These are phyloP conservation scores for Aspergillus pseudoglaucus DNA, from an alignment of 2,329 filamentous ascomycete species.

Conservation along the genomic window DNA sequence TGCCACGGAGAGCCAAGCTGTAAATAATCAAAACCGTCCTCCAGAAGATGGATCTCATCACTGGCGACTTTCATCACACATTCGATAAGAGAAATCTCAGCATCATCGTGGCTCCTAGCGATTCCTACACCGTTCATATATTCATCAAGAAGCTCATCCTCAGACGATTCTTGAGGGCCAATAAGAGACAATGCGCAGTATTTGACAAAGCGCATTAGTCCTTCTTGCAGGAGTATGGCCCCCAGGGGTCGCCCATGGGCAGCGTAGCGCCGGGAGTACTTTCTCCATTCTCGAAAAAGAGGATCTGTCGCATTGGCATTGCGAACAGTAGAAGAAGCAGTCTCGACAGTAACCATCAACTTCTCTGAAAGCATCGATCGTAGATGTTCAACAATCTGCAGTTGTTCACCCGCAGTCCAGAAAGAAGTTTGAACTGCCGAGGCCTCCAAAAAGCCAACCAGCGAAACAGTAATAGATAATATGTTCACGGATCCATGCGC, in stretches of 20 bases:
- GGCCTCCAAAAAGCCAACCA: conserved; percentile 86
- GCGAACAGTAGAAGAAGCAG: conserved; percentile 81
- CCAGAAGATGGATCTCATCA: conserved; percentile 78
- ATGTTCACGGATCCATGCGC: conserved; percentile 59
- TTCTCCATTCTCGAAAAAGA: conserved; percentile 76
- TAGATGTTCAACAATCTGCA: conserved; percentile 65
- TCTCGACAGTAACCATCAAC: conserved; percentile 81
- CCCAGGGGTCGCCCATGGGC: conserved; percentile 73
- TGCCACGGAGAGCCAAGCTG: conserved; percentile 79
- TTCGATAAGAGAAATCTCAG: conserved; percentile 43
- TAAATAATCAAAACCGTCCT: conserved; percentile 85
- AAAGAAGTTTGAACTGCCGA: conserved; percentile 71
- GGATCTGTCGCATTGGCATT: conserved; percentile 64
- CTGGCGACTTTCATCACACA: conserved; percentile 64
- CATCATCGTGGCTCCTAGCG: conserved; percentile 32
- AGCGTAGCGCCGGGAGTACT: conserved; percentile 75
- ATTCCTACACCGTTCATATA: conserved; percentile 56
- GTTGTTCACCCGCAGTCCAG: conserved; percentile 69
- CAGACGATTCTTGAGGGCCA: conserved; percentile 53
- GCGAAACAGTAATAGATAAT: conserved; percentile 70
- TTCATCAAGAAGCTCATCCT: conserved; percentile 64
- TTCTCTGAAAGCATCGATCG: conserved; percentile 71
- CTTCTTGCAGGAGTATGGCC: conserved; percentile 83
- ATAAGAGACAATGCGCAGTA: conserved; percentile 68
- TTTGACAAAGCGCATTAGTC: conserved; percentile 78